Evolutionary conservation across 2,329 filamentous ascomycete species (phyloP).

Genomic region (Aspergillus piperis): DNA sequence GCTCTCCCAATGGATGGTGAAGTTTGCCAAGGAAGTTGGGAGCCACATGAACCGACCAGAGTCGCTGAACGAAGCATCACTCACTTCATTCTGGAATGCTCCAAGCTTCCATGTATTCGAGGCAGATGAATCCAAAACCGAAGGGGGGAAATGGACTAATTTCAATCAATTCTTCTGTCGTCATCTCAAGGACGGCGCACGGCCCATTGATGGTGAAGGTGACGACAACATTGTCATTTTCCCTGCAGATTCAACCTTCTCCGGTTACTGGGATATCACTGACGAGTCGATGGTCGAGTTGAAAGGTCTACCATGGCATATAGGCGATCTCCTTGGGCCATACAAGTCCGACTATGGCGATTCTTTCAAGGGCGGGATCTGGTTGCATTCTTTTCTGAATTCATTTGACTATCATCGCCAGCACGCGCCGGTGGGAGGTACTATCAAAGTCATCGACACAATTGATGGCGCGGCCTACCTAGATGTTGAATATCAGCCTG

Average conservation of each 20-base stretch:
- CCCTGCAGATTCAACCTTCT: slow-evolving; percentile 43
- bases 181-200: not conserved
- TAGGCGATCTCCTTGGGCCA: not conserved
- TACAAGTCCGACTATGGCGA: slow-evolving; percentile 30
- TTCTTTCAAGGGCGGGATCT: slow-evolving; percentile 44
- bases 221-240: slow-evolving; percentile 37
- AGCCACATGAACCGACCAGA: slow-evolving; percentile 35
- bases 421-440: slow-evolving; percentile 44
- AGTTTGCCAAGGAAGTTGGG: slow-evolving; percentile 41
- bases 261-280: slow-evolving; percentile 25
- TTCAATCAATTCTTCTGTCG: slow-evolving; percentile 7
- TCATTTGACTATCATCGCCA: slow-evolving; percentile 47
- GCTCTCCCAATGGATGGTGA: slow-evolving; percentile 44
- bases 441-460: slow-evolving; percentile 39
- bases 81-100: slow-evolving; percentile 8
- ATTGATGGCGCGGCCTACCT: slow-evolving; percentile 44
- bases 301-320: not conserved
- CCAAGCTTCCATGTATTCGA: slow-evolving; percentile 35
- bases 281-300: slow-evolving; percentile 20
- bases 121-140: slow-evolving; percentile 22
- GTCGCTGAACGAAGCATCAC: slow-evolving; percentile 31
- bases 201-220: not conserved
- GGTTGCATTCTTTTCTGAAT: slow-evolving; percentile 46
- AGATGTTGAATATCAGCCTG: slow-evolving; percentile 28
- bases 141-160: not conserved